phyloP scores from a whole-genome alignment of 164 flowering plant species.

The Platanus orientalis region DNA sequence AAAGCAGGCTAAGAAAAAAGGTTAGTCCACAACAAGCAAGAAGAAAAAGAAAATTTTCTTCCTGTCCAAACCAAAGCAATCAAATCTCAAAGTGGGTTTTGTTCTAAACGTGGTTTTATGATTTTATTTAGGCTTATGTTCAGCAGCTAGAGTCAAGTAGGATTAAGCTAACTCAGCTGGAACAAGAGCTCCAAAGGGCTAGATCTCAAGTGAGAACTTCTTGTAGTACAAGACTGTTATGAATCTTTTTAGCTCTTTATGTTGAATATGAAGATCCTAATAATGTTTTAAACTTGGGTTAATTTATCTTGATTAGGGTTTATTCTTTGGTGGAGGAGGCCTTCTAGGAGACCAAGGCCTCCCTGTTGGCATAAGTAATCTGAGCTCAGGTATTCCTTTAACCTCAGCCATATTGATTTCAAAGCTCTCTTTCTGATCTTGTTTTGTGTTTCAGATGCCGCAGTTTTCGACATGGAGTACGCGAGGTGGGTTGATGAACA shows the following conservation, averaged over 20 bases:
- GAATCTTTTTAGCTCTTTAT: no score
- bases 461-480: slow-evolving; percentile 87
- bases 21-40: slow-evolving; percentile 22
- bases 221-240: no score
- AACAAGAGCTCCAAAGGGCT: no score
- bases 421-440: background rate
- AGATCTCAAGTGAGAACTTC: no score
- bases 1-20: slow-evolving; percentile 98
- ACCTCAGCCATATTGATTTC: background rate
- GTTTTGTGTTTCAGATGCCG: slow-evolving; percentile 46
- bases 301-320: slow-evolving; percentile 49
- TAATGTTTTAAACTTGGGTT: no score
- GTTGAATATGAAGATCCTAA: no score
- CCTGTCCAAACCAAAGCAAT: background rate
- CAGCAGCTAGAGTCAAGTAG: no score
- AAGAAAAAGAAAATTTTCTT: slow-evolving; percentile 6
- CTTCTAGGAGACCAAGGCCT: slow-evolving; percentile 67
- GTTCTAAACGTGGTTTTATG: background rate
- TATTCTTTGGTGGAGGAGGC: slow-evolving; percentile 61
- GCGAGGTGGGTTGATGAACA: slow-evolving; percentile 94
- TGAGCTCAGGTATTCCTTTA: slow-evolving; percentile 51
- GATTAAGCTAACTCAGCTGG: no score
- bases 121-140: background rate
- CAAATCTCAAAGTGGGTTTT: background rate
- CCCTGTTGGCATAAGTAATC: slow-evolving; percentile 39